Evolutionary conservation across 129 eudicot species (phyloP).

Genomic region (Ambrosia trifida): DNA sequence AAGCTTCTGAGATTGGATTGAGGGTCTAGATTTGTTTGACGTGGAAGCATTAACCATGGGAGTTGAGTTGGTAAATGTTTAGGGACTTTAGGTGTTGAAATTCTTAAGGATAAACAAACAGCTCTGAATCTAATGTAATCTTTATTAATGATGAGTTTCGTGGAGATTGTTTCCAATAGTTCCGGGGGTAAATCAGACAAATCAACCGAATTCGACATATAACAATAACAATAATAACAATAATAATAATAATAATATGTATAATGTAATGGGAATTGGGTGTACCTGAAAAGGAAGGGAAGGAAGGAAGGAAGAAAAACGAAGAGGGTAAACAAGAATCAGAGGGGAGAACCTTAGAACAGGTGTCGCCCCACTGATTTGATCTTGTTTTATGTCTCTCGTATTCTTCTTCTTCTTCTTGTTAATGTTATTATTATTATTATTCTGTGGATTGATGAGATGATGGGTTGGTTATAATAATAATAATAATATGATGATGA

Average conservation of each 20-base stretch:
- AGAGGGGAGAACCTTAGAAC: conserved; percentile 36
- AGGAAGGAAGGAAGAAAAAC: conserved; percentile 27
- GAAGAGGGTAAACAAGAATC: conserved; percentile 37
- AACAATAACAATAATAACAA: too few relatives aligned
- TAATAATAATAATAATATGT: too few relatives aligned
- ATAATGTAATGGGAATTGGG: neutral
- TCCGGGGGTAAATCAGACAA: conserved; percentile 74
- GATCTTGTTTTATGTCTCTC: conserved; percentile 26
- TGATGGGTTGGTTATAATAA: neutral
- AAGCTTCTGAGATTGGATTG: conserved; percentile 38
- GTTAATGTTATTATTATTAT: too few relatives aligned
- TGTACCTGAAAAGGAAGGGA: conserved; percentile 9
- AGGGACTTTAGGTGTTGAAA: conserved; percentile 45
- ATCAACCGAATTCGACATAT: conserved; percentile 27
- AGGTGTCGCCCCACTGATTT: conserved; percentile 48
- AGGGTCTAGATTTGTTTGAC: conserved; percentile 31
- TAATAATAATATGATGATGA: too few relatives aligned
- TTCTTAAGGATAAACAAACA: conserved; percentile 53
- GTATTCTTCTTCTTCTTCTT: conserved; percentile 26
- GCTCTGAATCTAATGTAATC: conserved; percentile 67
- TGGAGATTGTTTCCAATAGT: conserved; percentile 45
- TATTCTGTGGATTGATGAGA: neutral
- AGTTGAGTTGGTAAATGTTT: conserved; percentile 49
- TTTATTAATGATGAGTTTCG: conserved; percentile 33
- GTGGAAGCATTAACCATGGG: conserved; percentile 77